Evolutionary conservation across 2,329 filamentous ascomycete genomes (phyloP).

Genomic region (Lasiodiplodia theobromae): DNA sequence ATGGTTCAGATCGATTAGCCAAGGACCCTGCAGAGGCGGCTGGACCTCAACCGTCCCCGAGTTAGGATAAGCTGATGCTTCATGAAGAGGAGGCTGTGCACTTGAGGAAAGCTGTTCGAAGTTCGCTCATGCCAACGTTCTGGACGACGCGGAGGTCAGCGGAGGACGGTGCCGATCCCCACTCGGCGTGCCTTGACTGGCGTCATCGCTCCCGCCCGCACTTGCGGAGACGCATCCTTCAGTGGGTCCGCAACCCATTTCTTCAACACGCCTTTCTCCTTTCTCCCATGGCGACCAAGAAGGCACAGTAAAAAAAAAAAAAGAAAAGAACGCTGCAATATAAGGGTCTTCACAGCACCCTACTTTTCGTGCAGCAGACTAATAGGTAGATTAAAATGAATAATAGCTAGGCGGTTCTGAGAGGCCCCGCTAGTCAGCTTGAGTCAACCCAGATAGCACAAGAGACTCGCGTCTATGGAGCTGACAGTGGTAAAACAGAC

Average conservation of each 20-base stretch:
- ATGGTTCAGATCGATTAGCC: slow-evolving; percentile 6
- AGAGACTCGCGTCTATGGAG: too few species aligned
- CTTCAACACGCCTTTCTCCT: background rate
- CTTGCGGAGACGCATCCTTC: background rate
- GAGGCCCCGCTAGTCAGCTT: too few species aligned
- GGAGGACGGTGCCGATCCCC: slow-evolving; percentile 7
- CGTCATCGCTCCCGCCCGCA: slow-evolving; percentile 15
- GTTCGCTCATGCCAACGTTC: background rate
- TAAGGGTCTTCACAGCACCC: too few species aligned
- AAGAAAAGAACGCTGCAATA: too few species aligned
- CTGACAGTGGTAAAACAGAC: too few species aligned
- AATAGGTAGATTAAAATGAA: too few species aligned
- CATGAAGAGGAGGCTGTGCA: background rate
- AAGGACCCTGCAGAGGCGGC: background rate
- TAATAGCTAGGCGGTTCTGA: too few species aligned
- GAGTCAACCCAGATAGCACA: too few species aligned
- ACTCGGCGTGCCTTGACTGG: slow-evolving; percentile 13
- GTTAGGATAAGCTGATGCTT: background rate
- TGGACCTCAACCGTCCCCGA: background rate
- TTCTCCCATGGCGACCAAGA: background rate
- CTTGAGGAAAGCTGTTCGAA: background rate
- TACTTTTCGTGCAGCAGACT: too few species aligned
- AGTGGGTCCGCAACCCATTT: background rate
- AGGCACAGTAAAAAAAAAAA: background rate
- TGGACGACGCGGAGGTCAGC: slow-evolving; percentile 3